A percentile compares a stretch with the other conserved stretches of the same genome.
Evolutionary conservation across 208 protist genomes (phyloP).

Genomic region (Leishmania martiniquensis): DNA sequence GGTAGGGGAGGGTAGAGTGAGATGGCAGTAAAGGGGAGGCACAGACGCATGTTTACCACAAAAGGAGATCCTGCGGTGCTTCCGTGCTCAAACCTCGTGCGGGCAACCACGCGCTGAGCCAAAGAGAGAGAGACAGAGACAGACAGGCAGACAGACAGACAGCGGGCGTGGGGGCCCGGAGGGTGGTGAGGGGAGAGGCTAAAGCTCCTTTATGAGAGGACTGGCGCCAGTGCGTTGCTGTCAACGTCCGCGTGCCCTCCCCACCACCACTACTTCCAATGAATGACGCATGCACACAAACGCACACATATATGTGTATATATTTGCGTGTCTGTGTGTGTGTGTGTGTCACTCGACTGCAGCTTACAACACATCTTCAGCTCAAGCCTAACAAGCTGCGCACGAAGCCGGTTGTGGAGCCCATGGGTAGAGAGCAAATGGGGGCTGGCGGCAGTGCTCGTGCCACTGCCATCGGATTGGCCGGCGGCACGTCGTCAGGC

Average conservation of each 20-base stretch:
- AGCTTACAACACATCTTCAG: neutral
- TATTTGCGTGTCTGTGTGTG: neutral
- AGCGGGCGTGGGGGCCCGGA: neutral
- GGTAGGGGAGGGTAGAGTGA: neutral
- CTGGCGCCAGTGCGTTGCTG: neutral
- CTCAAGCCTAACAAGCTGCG: slow-evolving; percentile 26
- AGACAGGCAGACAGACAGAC: neutral
- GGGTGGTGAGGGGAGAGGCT: neutral
- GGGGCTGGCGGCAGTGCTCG: neutral
- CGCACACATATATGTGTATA: too few species aligned
- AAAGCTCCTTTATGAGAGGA: neutral
- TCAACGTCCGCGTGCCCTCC: too few species aligned
- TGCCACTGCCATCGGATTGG: neutral
- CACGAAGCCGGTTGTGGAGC: slow-evolving; percentile 28
- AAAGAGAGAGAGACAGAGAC: neutral
- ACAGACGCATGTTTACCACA: neutral
- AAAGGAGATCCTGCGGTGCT: neutral
- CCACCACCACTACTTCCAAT: too few species aligned
- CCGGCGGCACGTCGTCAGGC: neutral
- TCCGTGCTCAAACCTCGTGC: neutral
- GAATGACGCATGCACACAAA: too few species aligned
- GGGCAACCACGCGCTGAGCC: neutral
- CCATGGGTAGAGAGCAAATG: slow-evolving; percentile 25
- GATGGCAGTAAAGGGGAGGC: neutral
- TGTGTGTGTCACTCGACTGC: neutral